A percentile compares a stretch with the other conserved stretches of the same genome.
Evolutionary conservation across 2,329 filamentous ascomycete species (phyloP).

Genomic region (Penicillium sp.): DNA sequence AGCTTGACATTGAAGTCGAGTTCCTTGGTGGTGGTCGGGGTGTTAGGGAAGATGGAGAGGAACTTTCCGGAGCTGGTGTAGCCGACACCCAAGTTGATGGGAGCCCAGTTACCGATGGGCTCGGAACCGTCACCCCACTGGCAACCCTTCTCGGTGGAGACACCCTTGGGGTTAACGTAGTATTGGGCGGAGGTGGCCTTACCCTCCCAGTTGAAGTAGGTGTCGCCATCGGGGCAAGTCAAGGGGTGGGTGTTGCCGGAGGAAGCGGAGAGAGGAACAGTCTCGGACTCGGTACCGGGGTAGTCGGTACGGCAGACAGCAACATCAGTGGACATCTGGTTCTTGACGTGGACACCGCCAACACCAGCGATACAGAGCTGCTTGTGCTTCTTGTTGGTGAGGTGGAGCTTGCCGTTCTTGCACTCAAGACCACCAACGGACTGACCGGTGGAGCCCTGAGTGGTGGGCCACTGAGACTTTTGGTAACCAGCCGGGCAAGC

Average conservation of each 20-base stretch:
- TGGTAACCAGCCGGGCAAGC: conserved; percentile 88
- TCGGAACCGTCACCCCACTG: conserved; percentile 67
- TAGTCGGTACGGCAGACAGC: conserved; percentile 94
- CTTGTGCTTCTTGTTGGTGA: conserved; percentile 67
- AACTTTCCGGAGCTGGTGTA: conserved; percentile 68
- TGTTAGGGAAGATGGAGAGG: conserved; percentile 82
- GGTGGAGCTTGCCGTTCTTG: conserved; percentile 68
- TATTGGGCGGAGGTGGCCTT: conserved; percentile 85
- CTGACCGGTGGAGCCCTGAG: conserved; percentile 77
- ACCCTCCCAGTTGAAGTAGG: conserved; percentile 78
- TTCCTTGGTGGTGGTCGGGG: conserved; percentile 67
- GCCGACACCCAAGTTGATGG: conserved; percentile 81
- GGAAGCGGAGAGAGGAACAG: conserved; percentile 68
- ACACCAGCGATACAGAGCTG: conserved; percentile 75
- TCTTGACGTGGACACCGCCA: conserved; percentile 71
- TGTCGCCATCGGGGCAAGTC: conserved; percentile 71
- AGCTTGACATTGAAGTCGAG: conserved; percentile 82
- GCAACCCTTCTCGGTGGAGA: conserved; percentile 68
- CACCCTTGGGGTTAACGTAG: conserved; percentile 87
- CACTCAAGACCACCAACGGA: conserved; percentile 88
- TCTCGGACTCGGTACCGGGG: conserved; percentile 87
- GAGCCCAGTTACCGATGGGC: conserved; percentile 78
- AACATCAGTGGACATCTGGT: conserved; percentile 67
- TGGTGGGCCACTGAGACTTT: conserved; percentile 83
- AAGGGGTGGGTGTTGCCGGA: conserved; percentile 64